phyloP scores from a whole-genome alignment of 2,329 filamentous ascomycete species.

The Alternaria ethzedia region DNA sequence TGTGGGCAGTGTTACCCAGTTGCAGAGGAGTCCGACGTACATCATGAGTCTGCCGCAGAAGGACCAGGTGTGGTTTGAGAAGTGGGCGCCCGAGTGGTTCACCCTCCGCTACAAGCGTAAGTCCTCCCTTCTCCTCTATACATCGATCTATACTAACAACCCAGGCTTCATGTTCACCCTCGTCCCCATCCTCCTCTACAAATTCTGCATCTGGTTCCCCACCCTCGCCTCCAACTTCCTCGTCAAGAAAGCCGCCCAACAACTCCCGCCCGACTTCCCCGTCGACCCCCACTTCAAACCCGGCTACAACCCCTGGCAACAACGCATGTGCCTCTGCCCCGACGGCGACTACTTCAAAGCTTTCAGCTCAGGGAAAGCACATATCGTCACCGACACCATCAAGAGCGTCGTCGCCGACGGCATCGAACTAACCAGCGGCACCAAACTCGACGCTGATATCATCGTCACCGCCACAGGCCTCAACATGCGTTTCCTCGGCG shows the following conservation, averaged over 20 bases:
- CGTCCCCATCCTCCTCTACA: slow-evolving; percentile 55
- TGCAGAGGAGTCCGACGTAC: slow-evolving; percentile 75
- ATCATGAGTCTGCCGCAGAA: slow-evolving; percentile 62
- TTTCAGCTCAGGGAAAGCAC: slow-evolving; percentile 58
- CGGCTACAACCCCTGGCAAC: slow-evolving; percentile 65
- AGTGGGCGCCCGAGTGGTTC: slow-evolving; percentile 57
- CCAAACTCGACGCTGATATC: slow-evolving; percentile 62
- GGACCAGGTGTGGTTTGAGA: slow-evolving; percentile 43
- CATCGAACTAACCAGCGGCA: slow-evolving; percentile 57
- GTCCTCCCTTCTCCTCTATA: neutral
- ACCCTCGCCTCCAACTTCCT: slow-evolving; percentile 57
- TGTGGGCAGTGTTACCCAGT: slow-evolving; percentile 71
- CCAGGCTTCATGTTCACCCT: slow-evolving; percentile 57
- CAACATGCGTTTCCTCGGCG: slow-evolving; percentile 62
- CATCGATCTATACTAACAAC: neutral
- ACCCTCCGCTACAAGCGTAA: slow-evolving; percentile 56
- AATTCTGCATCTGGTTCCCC: slow-evolving; percentile 63
- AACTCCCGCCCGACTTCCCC: slow-evolving; percentile 58
- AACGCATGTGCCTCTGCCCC: slow-evolving; percentile 75
- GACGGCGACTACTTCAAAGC: slow-evolving; percentile 65
- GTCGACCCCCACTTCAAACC: slow-evolving; percentile 56
- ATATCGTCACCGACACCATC: slow-evolving; percentile 64
- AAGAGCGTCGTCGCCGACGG: slow-evolving; percentile 56
- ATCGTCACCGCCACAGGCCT: slow-evolving; percentile 72
- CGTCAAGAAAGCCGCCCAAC: slow-evolving; percentile 51